Evolutionary conservation across 805 yeast species (phyloP).

Genomic region (Dipodascopsis uninucleata): DNA sequence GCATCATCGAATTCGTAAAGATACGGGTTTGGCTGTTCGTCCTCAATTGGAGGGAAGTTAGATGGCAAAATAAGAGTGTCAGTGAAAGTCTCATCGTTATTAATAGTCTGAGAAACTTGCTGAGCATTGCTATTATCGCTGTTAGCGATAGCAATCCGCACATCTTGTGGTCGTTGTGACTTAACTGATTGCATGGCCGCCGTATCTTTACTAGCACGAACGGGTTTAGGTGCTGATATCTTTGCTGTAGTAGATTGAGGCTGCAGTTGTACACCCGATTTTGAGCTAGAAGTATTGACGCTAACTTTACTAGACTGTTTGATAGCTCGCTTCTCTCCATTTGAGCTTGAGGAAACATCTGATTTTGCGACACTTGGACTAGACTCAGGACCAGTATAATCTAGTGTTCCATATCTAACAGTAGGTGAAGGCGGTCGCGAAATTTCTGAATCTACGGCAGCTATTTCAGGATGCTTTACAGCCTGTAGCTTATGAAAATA

Average conservation of each 20-base stretch:
- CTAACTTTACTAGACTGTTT: too few relatives aligned
- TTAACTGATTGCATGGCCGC: neutral
- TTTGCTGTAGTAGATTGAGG: too few relatives aligned
- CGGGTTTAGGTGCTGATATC: too few relatives aligned
- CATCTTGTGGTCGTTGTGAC: neutral
- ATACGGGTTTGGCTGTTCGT: slow-evolving; percentile 26
- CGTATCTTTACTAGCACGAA: too few relatives aligned
- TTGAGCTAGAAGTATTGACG: too few relatives aligned
- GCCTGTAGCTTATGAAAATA: slow-evolving; percentile 30
- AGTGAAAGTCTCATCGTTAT: neutral
- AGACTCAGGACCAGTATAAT: slow-evolving; percentile 22
- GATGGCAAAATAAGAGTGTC: slow-evolving; percentile 22
- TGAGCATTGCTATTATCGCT: too few relatives aligned
- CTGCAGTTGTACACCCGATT: too few relatives aligned
- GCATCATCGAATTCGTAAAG: slow-evolving; percentile 27
- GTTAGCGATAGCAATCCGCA: too few relatives aligned
- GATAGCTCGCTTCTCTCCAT: too few relatives aligned
- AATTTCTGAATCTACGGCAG: slow-evolving; percentile 7
- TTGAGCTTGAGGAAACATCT: too few relatives aligned
- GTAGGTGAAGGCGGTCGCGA: slow-evolving; percentile 28
- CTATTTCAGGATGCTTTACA: slow-evolving; percentile 16
- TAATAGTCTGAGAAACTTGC: neutral
- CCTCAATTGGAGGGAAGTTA: slow-evolving; percentile 23
- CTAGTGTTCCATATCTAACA: slow-evolving; percentile 27
- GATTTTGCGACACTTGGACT: slow-evolving; percentile 18